Evolutionary conservation across 441 rosid species (phyloP).

Genomic region (Daphne laureola): DNA sequence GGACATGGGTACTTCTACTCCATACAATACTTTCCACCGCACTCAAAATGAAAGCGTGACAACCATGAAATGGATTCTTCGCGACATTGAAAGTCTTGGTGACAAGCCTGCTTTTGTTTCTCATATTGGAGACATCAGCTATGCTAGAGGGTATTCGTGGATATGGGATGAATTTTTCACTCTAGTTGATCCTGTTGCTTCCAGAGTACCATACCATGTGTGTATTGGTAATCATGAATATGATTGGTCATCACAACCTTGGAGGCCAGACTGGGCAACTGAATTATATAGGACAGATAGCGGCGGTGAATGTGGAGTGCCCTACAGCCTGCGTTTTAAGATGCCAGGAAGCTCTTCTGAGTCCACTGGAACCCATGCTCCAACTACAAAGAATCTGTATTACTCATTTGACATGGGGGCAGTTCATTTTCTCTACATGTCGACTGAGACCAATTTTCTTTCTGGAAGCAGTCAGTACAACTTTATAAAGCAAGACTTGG

Average conservation of each 20-base stretch:
- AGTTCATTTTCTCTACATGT: constrained; percentile 72
- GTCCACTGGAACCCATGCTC: constrained; percentile 55
- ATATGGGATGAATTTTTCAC: constrained; percentile 84
- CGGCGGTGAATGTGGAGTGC: constrained; percentile 94
- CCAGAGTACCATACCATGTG: constrained; percentile 76
- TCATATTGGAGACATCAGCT: constrained; percentile 88
- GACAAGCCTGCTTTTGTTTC: constrained; percentile 62
- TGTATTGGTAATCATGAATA: constrained; percentile 94
- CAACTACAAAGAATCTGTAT: constrained; percentile 68
- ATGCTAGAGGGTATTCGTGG: constrained; percentile 85
- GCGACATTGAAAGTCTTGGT: constrained; percentile 62
- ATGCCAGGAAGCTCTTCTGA: constrained; percentile 90
- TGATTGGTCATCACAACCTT: constrained; percentile 89
- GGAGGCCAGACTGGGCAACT: constrained; percentile 78
- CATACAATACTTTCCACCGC: constrained; percentile 56
- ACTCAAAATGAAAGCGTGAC: constrained; percentile 73
- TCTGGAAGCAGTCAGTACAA: constrained; percentile 62
- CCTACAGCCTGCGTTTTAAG: constrained; percentile 77
- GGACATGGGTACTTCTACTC: constrained; percentile 81
- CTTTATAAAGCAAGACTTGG: constrained; percentile 66
- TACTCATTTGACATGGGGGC: constrained; percentile 69
- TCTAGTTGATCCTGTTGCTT: constrained; percentile 68
- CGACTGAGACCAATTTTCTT: constrained; percentile 83
- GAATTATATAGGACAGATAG: constrained; percentile 59
- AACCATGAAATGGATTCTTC: constrained; percentile 78